phyloP scores from a whole-genome alignment of 345 rosid species.

The Gossypium arboreum region DNA sequence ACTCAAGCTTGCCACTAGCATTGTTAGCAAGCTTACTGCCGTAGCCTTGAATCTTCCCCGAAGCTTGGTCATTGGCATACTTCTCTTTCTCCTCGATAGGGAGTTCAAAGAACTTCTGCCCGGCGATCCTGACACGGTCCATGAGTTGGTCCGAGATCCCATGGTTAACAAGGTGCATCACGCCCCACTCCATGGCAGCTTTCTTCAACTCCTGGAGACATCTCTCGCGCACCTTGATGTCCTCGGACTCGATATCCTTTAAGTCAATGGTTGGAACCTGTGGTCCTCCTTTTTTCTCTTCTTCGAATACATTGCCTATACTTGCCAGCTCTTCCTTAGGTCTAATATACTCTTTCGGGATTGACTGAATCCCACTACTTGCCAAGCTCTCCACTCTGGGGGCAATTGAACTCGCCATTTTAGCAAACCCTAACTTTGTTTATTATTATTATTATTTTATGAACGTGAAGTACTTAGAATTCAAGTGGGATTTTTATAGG shows the following conservation, averaged over 20 bases:
- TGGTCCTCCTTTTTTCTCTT: constrained; percentile 75
- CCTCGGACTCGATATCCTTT: constrained; percentile 53
- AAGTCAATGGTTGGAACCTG: constrained; percentile 79
- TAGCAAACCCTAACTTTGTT: not conserved
- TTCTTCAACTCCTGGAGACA: constrained; percentile 50
- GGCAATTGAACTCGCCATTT: constrained; percentile 29
- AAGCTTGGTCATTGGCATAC: constrained; percentile 74
- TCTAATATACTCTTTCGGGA: constrained; percentile 77
- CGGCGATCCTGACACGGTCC: constrained; percentile 61
- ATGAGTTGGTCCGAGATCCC: constrained; percentile 58
- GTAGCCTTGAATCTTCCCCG: constrained; percentile 84
- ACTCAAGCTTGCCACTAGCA: constrained; percentile 81
- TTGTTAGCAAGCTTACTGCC: constrained; percentile 95
- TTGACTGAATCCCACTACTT: constrained; percentile 61
- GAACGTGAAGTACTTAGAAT: not conserved
- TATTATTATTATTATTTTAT: no score
- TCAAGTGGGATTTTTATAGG: constrained; percentile 14
- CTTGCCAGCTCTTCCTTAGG: constrained; percentile 69
- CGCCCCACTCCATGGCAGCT: constrained; percentile 84
- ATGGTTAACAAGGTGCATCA: constrained; percentile 92
- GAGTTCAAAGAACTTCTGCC: constrained; percentile 56
- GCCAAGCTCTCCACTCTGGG: constrained; percentile 71
- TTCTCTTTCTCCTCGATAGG: constrained; percentile 84
- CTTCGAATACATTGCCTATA: constrained; percentile 71
- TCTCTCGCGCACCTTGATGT: constrained; percentile 36